phyloP scores from a whole-genome alignment of 495 filamentous ascomycete genomes.

The Aspergillus steynii region DNA sequence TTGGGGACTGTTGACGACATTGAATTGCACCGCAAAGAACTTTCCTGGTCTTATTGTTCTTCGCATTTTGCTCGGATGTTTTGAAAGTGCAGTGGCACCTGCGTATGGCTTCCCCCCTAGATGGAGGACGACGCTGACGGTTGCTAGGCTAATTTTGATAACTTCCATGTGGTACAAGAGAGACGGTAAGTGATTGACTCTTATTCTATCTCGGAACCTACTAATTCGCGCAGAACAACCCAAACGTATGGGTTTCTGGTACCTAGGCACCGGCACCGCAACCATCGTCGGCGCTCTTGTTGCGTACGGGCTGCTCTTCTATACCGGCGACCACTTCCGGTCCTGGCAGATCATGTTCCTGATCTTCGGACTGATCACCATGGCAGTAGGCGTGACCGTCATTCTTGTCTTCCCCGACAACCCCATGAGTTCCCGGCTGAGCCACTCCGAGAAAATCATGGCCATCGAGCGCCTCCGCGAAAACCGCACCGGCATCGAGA shows the following conservation, averaged over 20 bases:
- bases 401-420: constrained; percentile 51
- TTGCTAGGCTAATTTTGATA: constrained; percentile 33
- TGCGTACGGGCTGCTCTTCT: constrained; percentile 42
- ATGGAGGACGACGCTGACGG: constrained; percentile 30
- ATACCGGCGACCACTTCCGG: constrained; percentile 29
- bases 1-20: constrained; percentile 61
- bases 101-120: constrained; percentile 33
- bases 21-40: constrained; percentile 54
- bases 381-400: constrained; percentile 30
- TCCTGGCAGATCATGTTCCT: constrained; percentile 44
- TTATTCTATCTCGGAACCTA: neutral
- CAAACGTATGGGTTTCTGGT: constrained; percentile 62
- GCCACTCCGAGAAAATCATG: constrained; percentile 46
- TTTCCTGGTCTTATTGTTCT: constrained; percentile 47
- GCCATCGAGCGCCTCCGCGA: constrained; percentile 55
- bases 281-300: constrained; percentile 63
- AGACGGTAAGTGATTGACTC: constrained; percentile 16
- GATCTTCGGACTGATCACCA: constrained; percentile 40
- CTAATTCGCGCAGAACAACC: constrained; percentile 50
- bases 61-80: constrained; percentile 64
- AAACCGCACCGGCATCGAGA: constrained; percentile 57
- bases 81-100: constrained; percentile 64
- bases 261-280: constrained; percentile 61
- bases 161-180: constrained; percentile 37
- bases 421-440: constrained; percentile 47